A percentile compares a stretch with the other conserved stretches of the same genome.
phyloP scores from a whole-genome alignment of 768 basidiomycete species.

The Boletellus ananas region DNA sequence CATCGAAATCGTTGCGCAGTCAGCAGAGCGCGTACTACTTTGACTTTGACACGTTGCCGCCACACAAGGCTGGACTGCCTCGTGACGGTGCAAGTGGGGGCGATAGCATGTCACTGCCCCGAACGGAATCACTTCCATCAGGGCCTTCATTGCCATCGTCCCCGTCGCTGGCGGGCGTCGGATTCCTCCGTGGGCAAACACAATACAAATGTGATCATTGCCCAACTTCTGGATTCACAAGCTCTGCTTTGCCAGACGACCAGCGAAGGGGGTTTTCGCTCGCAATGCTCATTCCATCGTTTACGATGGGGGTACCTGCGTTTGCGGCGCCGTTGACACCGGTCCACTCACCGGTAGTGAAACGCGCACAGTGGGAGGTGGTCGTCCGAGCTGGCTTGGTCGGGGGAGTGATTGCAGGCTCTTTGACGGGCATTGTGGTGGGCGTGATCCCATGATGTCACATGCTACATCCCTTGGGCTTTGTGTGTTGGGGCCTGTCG shows the following conservation, averaged over 20 bases:
- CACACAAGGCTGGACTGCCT: background rate
- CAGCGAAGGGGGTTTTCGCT: conserved; percentile 3
- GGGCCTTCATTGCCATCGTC: background rate
- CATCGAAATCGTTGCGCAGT: conserved; percentile 9
- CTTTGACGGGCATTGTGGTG: conserved; percentile 31
- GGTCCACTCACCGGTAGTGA: conserved; percentile 64
- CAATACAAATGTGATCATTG: conserved; percentile 32
- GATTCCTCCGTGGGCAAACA: conserved; percentile 16
- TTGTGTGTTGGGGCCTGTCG: no score
- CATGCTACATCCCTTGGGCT: no score
- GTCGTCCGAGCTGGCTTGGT: conserved; percentile 56
- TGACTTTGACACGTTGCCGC: conserved; percentile 29
- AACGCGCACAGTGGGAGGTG: conserved; percentile 84
- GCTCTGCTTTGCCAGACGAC: background rate
- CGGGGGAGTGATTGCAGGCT: conserved; percentile 39
- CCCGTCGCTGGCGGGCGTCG: conserved; percentile 1
- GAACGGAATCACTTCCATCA: background rate
- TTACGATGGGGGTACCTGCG: conserved; percentile 52
- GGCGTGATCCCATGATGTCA: conserved; percentile 8
- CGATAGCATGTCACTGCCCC: background rate
- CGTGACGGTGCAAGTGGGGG: background rate
- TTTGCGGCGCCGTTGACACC: conserved; percentile 68
- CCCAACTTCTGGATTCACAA: background rate
- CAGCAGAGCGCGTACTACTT: conserved; percentile 20
- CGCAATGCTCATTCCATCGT: conserved; percentile 25